A percentile compares a stretch with the other conserved stretches of the same genome.
phyloP scores from a whole-genome alignment of 305 asterid species.

The Fraxinus latifolia region DNA sequence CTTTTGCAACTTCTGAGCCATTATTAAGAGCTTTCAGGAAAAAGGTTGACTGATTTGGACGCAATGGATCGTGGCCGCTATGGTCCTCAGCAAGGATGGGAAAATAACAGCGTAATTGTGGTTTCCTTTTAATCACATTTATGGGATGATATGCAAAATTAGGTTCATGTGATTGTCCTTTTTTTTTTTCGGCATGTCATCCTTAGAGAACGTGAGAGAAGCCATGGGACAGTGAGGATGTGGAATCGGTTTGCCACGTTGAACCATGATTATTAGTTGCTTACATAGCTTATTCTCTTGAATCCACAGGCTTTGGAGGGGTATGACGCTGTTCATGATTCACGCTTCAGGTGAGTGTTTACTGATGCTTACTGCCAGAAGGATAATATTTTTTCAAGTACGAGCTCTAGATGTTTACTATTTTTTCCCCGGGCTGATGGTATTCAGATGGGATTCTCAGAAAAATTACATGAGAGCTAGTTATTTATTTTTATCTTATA shows the following conservation, averaged over 20 bases:
- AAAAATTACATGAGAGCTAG: slow-evolving; percentile 4
- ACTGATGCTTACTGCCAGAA: slow-evolving; percentile 33
- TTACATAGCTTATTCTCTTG: slow-evolving; percentile 98
- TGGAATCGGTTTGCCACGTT: slow-evolving; percentile 91
- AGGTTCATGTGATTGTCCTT: slow-evolving; percentile 84
- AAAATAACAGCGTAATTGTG: slow-evolving; percentile 99
- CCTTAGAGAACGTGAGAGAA: slow-evolving; percentile 82
- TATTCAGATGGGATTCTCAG: slow-evolving; percentile 19
- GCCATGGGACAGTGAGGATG: slow-evolving; percentile 98
- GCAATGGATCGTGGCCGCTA: slow-evolving; percentile 97
- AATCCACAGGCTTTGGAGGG: slow-evolving; percentile 99
- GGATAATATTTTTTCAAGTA: slow-evolving; percentile 27
- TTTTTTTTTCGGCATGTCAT: slow-evolving; percentile 70
- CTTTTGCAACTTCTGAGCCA: slow-evolving; percentile 60
- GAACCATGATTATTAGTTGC: slow-evolving; percentile 79
- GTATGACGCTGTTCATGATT: slow-evolving; percentile 78
- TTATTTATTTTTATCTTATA: not conserved
- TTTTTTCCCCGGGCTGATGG: slow-evolving; percentile 3
- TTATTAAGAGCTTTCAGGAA: slow-evolving; percentile 55
- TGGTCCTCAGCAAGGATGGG: slow-evolving; percentile 99
- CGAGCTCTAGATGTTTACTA: slow-evolving; percentile 13
- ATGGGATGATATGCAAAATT: slow-evolving; percentile 88
- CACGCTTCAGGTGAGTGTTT: slow-evolving; percentile 81
- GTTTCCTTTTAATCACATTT: slow-evolving; percentile 97
- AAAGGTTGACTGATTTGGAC: slow-evolving; percentile 41